These are phyloP conservation scores for Arabidopsis suecica DNA, from an alignment of 345 rosid species.

Conservation along the genomic window DNA sequence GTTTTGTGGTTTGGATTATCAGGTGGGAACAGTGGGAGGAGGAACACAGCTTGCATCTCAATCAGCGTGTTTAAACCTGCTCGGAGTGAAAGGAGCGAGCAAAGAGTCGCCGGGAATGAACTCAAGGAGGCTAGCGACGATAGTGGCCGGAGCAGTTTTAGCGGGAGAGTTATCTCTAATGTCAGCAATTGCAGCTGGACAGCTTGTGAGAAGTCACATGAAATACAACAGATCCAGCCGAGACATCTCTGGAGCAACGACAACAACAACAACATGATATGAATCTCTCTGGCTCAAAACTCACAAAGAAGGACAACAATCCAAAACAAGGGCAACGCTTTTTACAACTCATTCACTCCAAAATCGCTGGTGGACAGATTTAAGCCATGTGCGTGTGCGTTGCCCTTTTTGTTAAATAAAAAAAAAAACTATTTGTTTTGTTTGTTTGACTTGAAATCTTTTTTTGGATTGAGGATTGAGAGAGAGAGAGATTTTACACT, in stretches of 20 bases:
- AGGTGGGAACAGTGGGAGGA: conserved; percentile 94
- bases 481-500: neutral
- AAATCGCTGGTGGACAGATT: conserved; percentile 19
- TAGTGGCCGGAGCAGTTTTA: conserved; percentile 82
- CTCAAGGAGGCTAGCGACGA: conserved; percentile 68
- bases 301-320: conserved; percentile 7
- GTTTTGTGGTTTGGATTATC: neutral
- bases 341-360: conserved; percentile 42
- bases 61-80: conserved; percentile 80
- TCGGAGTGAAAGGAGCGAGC: conserved; percentile 81
- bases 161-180: conserved; percentile 86
- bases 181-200: conserved; percentile 94
- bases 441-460: conserved; percentile 35
- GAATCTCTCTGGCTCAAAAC: conserved; percentile 19
- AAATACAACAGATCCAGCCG: conserved; percentile 87
- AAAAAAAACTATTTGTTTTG: conserved; percentile 4
- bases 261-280: conserved; percentile 13
- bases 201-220: conserved; percentile 87
- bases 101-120: conserved; percentile 72
- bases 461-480: neutral
- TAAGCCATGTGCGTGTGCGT: conserved; percentile 39
- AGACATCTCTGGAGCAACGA: conserved; percentile 54
- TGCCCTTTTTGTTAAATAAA: conserved; percentile 44
- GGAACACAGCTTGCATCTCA: conserved; percentile 92
- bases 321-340: conserved; percentile 35